A percentile compares a stretch with the other conserved stretches of the same genome.
These are phyloP conservation scores for Trichosporon sp. DNA, from an alignment of 1,284 basidiomycete genomes.

Conservation along the genomic window DNA sequence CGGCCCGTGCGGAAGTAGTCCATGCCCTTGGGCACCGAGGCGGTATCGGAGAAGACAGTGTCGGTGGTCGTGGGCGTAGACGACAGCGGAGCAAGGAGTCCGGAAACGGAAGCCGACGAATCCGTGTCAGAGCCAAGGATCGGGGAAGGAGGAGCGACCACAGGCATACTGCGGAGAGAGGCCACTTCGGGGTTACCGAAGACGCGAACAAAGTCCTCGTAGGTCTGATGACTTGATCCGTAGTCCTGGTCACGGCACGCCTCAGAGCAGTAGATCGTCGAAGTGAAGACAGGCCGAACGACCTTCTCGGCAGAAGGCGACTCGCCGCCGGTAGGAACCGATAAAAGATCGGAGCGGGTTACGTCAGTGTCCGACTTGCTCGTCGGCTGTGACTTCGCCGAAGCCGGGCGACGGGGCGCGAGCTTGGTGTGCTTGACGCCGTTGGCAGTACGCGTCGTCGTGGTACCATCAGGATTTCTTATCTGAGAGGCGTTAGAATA, in stretches of 20 bases:
- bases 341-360: neutral
- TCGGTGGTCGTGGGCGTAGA: slow-evolving; percentile 1
- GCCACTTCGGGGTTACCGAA: slow-evolving; percentile 19
- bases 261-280: slow-evolving; percentile 41
- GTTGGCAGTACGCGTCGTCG: slow-evolving; percentile 41
- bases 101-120: slow-evolving; percentile 25
- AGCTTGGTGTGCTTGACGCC: slow-evolving; percentile 40
- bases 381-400: neutral
- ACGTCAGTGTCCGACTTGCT: slow-evolving; percentile 1
- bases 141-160: slow-evolving; percentile 39
- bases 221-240: slow-evolving; percentile 25
- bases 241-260: slow-evolving; percentile 35
- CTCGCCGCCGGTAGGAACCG: neutral
- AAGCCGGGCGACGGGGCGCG: slow-evolving; percentile 22
- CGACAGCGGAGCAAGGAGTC: slow-evolving; percentile 7
- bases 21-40: slow-evolving; percentile 37
- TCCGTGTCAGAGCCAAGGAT: slow-evolving; percentile 42
- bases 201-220: slow-evolving; percentile 32
- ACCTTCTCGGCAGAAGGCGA: slow-evolving; percentile 5
- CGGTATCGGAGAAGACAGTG: slow-evolving; percentile 12
- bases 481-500: slow-evolving; percentile 25
- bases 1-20: slow-evolving; percentile 39
- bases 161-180: slow-evolving; percentile 5
- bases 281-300: slow-evolving; percentile 21
- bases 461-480: slow-evolving; percentile 44